A percentile compares a stretch with the other conserved stretches of the same genome.
Conservation (phyloP, 306 rosid genomes). For the Acacia acuminata region DNA sequence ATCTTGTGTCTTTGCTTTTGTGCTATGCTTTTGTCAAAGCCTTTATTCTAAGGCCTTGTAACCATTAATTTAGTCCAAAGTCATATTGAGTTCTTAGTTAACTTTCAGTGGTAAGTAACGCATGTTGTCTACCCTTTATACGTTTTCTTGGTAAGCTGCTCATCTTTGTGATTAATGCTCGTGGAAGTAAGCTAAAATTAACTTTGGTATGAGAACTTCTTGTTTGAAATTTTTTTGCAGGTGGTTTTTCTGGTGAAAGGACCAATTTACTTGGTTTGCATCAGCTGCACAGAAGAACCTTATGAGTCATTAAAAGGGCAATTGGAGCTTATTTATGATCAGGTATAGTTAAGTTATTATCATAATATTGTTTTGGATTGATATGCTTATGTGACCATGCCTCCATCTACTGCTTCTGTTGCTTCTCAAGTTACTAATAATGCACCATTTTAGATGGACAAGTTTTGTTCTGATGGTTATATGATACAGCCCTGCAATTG, state of each 20-base stretch:
- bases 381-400: slow-evolving; percentile 10
- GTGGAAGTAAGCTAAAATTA: not conserved
- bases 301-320: slow-evolving; percentile 85
- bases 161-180: slow-evolving; percentile 2
- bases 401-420: not conserved
- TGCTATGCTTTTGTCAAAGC: not conserved
- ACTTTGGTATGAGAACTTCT: not conserved
- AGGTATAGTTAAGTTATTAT: slow-evolving; percentile 56
- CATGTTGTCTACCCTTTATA: not conserved
- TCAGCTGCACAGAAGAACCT: slow-evolving; percentile 97
- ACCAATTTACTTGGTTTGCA: slow-evolving; percentile 97
- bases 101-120: slow-evolving; percentile 2
- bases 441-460: slow-evolving; percentile 19
- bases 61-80: not conserved
- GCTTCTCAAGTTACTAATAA: slow-evolving; percentile 24
- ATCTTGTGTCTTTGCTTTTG: not conserved
- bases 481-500: slow-evolving; percentile 25
- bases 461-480: slow-evolving; percentile 20
- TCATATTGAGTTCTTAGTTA: not conserved
- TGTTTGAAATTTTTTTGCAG: slow-evolving; percentile 46
- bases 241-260: slow-evolving; percentile 97
- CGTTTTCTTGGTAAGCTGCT: slow-evolving; percentile 13
- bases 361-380: not conserved
- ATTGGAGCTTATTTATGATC: slow-evolving; percentile 90
- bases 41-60: not conserved